Base-by-base conservation (phyloP, 768 basidiomycete genomes). In the Tephrocybe rancida region DNA sequence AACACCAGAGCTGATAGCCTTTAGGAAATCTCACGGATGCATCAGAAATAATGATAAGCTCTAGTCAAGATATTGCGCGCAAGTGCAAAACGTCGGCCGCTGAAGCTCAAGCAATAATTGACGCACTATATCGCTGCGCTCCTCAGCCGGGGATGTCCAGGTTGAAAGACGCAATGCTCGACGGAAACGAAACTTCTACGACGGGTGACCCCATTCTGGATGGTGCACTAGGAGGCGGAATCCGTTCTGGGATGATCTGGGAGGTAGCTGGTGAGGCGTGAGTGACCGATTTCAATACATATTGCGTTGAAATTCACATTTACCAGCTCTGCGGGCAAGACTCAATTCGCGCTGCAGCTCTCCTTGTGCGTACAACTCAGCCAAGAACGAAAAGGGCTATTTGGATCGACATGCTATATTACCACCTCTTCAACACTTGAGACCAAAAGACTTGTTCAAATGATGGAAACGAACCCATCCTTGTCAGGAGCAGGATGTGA, bases 261-360 rank as follows among this genome's bases (percentile, higher is more conserved):
- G 95, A 98, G 61, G 72, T 96, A 35, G 85, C 80, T 11, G 95
- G 95, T 24, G 92, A 96, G 77, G 92, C 92, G 95, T 94, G 68
- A 44, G 56, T 45, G 56, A 72, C 21, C 24, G 9, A 8, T 42
- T 3, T 3, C 22, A 51, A 4, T 25, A 21, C 2, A 26, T 39
- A 16, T 26, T 44, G 16, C 30, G n/a, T 18, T 25, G 14, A 5
- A 30, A 30, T 10, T 64, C 19, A 47, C 32, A 3, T 39, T 32
- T 32, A 7, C 30, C 65, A 99, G 97, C 65, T 88, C 94, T 21
- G 86, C 96, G 24, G 97, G 97, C 34, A 99, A 99, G 73, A 94
- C 94, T 0, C 95, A 98, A 62, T 70, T 98, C 4, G 90, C 89
- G 3, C 76, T 99, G 13, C 94, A 95, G 59, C 79, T 93, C 18